Evolutionary conservation across 148 eudicot species (phyloP).

Genomic region (Rhododendron williamsianum): DNA sequence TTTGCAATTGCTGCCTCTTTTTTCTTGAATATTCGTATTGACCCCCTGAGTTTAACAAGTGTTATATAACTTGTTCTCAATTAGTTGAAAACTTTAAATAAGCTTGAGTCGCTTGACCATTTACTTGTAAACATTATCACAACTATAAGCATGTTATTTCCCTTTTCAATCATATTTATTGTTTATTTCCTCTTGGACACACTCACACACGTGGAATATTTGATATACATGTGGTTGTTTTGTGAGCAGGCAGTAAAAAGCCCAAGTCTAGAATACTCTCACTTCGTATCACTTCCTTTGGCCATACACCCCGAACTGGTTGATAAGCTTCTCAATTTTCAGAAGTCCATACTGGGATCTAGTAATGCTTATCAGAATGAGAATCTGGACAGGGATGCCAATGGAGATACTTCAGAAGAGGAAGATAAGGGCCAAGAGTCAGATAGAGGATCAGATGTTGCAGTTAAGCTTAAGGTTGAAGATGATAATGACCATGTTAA

Average conservation of each 20-base stretch:
- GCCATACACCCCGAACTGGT: slow-evolving; percentile 76
- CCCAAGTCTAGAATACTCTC: slow-evolving; percentile 66
- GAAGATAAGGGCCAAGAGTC: slow-evolving; percentile 24
- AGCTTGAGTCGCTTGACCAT: not conserved
- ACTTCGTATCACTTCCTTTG: slow-evolving; percentile 88
- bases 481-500: slow-evolving; percentile 13
- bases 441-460: slow-evolving; percentile 22
- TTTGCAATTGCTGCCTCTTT: not conserved
- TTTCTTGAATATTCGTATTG: not conserved
- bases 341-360: slow-evolving; percentile 50
- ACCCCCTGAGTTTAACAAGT: not conserved
- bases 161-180: not conserved
- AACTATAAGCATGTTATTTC: not conserved
- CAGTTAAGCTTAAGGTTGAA: slow-evolving; percentile 39
- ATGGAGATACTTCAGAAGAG: slow-evolving; percentile 34
- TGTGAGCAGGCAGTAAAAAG: slow-evolving; percentile 61
- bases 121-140: not conserved
- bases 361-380: slow-evolving; percentile 24
- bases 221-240: slow-evolving; percentile 14
- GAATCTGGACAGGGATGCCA: slow-evolving; percentile 28
- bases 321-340: slow-evolving; percentile 71
- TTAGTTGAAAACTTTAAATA: not conserved
- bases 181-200: not conserved
- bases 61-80: not conserved
- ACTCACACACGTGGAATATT: slow-evolving; percentile 5